Evolutionary conservation across 192 early-diverging fungal genomes (phyloP).

Genomic region (Umbelopsis isabellina): DNA sequence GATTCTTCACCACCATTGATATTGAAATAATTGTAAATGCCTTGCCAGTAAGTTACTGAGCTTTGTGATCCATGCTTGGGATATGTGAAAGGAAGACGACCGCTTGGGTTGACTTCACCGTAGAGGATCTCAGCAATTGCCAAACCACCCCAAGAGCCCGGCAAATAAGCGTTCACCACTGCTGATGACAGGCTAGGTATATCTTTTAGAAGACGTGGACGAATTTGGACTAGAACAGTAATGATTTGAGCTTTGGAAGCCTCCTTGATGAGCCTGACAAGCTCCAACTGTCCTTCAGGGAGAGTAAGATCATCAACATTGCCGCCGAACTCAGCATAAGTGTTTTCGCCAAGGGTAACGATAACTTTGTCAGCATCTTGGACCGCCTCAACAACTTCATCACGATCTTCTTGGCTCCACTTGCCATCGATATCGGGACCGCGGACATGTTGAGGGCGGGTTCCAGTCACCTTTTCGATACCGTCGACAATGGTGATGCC

Average conservation of each 20-base stretch:
- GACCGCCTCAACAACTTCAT: slow-evolving; percentile 29
- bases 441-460: slow-evolving; percentile 28
- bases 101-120: slow-evolving; percentile 59
- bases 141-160: slow-evolving; percentile 61
- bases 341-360: slow-evolving; percentile 57
- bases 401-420: slow-evolving; percentile 14
- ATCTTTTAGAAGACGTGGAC: slow-evolving; percentile 56
- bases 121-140: slow-evolving; percentile 63
- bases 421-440: slow-evolving; percentile 56
- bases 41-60: slow-evolving; percentile 46
- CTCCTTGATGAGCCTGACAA: slow-evolving; percentile 41
- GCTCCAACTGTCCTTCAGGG: slow-evolving; percentile 50
- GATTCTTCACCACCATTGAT: slow-evolving; percentile 42
- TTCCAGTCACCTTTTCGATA: slow-evolving; percentile 34
- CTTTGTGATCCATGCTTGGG: slow-evolving; percentile 50
- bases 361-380: slow-evolving; percentile 55
- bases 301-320: slow-evolving; percentile 54
- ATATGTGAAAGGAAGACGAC: slow-evolving; percentile 62
- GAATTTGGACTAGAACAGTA: slow-evolving; percentile 55
- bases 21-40: slow-evolving; percentile 35
- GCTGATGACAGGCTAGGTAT: slow-evolving; percentile 44
- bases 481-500: slow-evolving; percentile 44
- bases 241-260: slow-evolving; percentile 36
- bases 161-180: slow-evolving; percentile 55
- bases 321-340: slow-evolving; percentile 62